Evolutionary conservation across 257 asterid genomes (phyloP).

Genomic region (Solanum clarkiae): DNA sequence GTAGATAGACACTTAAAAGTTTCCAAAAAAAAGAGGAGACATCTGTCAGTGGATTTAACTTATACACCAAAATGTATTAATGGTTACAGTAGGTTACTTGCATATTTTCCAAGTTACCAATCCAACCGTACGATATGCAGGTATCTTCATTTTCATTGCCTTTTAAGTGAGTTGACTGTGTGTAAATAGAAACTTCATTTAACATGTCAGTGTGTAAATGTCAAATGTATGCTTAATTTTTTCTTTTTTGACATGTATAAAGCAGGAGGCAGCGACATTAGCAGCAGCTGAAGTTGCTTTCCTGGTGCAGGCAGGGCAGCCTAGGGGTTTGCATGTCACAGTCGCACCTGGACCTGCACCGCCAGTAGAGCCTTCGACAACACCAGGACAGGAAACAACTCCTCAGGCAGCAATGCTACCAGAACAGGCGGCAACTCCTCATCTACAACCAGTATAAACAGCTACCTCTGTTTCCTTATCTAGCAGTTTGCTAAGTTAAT

Average conservation of each 20-base stretch:
- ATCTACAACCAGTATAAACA: neutral
- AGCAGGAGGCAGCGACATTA: slow-evolving; percentile 34
- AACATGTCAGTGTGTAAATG: neutral
- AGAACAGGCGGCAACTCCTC: neutral
- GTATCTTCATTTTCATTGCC: neutral
- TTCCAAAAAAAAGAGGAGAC: neutral
- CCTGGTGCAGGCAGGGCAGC: slow-evolving; percentile 33
- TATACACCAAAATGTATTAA: neutral
- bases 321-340: slow-evolving; percentile 27
- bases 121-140: neutral
- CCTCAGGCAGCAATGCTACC: neutral
- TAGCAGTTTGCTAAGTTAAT: neutral
- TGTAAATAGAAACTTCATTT: neutral
- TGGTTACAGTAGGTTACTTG: neutral
- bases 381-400: neutral
- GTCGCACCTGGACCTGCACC: slow-evolving; percentile 15
- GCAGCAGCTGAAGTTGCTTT: slow-evolving; percentile 42
- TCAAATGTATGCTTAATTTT: neutral
- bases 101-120: neutral
- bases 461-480: neutral
- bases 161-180: neutral
- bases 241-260: neutral
- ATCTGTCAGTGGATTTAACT: neutral
- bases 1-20: neutral
- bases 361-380: slow-evolving; percentile 1